Percentiles rank a stretch among this genome's conserved stretches.
phyloP scores from a whole-genome alignment of 1,284 basidiomycete species.

The Marasmius fiardii region DNA sequence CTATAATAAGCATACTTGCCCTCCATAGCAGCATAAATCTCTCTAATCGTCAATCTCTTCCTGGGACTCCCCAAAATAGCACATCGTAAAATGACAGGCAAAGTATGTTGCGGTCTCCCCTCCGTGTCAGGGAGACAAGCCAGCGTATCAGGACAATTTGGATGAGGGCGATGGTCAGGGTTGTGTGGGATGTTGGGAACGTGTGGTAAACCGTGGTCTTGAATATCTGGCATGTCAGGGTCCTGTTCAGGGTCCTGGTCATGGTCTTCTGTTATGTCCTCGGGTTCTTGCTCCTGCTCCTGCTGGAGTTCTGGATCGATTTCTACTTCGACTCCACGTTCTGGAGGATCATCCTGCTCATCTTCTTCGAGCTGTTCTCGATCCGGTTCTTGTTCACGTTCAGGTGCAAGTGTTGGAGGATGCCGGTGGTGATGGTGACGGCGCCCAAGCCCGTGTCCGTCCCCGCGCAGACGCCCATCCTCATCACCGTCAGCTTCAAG shows the following conservation, averaged over 20 bases:
- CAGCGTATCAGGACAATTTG: slow-evolving; percentile 71
- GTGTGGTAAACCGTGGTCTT: not conserved
- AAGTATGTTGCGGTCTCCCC: slow-evolving; percentile 73
- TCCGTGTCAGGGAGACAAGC: slow-evolving; percentile 74
- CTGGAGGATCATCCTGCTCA: too few species aligned
- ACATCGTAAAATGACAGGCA: slow-evolving; percentile 77
- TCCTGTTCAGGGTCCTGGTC: slow-evolving; percentile 14
- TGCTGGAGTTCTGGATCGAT: too few species aligned
- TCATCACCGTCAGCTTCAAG: too few species aligned
- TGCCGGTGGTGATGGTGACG: too few species aligned
- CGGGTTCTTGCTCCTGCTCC: too few species aligned
- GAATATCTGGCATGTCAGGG: not conserved
- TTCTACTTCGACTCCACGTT: too few species aligned
- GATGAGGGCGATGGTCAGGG: slow-evolving; percentile 56
- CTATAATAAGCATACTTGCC: slow-evolving; percentile 76
- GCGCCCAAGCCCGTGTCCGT: too few species aligned
- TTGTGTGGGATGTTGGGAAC: slow-evolving; percentile 18
- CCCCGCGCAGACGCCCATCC: too few species aligned
- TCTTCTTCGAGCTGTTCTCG: too few species aligned
- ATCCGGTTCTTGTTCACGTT: too few species aligned
- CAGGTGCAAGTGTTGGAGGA: too few species aligned
- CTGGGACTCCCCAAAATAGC: slow-evolving; percentile 73
- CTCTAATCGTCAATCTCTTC: slow-evolving; percentile 73
- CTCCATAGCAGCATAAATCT: slow-evolving; percentile 82
- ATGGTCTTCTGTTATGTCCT: not conserved